phyloP scores from a whole-genome alignment of 2,329 filamentous ascomycete genomes.

The Alternaria dauci region DNA sequence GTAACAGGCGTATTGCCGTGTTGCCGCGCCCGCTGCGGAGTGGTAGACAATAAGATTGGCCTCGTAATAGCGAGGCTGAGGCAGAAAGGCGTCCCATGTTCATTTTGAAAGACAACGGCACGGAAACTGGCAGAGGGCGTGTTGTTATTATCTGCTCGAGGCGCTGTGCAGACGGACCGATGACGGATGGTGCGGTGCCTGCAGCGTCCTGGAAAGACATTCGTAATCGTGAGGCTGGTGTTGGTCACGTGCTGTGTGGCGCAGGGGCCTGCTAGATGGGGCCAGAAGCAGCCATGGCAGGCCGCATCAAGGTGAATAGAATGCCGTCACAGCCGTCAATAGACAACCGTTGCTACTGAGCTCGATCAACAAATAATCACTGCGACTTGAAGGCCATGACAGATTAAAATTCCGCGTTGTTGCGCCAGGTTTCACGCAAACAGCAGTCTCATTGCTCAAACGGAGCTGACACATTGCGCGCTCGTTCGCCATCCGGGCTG shows the following conservation, averaged over 20 bases:
- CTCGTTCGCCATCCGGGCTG: conserved; percentile 28
- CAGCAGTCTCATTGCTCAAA: conserved; percentile 46
- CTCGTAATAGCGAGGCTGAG: conserved; percentile 21
- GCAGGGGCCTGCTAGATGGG: conserved; percentile 9
- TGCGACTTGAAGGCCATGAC: conserved; percentile 4
- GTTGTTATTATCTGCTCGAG: neutral
- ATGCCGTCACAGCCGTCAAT: conserved; percentile 15
- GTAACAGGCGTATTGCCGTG: conserved; percentile 15
- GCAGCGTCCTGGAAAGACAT: neutral
- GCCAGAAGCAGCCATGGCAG: conserved; percentile 14
- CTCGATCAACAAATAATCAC: conserved; percentile 7
- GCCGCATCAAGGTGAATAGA: conserved; percentile 14
- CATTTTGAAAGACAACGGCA: neutral
- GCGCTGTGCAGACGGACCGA: neutral
- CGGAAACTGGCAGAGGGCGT: neutral
- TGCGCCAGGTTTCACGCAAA: conserved; percentile 34
- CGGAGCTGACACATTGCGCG: conserved; percentile 39
- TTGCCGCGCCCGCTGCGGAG: conserved; percentile 28
- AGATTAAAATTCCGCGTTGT: conserved; percentile 17
- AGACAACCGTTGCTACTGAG: conserved; percentile 8
- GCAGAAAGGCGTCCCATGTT: neutral
- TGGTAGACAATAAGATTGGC: neutral
- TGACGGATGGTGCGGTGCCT: conserved; percentile 1
- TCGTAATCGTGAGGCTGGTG: conserved; percentile 11
- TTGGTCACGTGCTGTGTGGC: conserved; percentile 26